Evolutionary conservation across 2,329 filamentous ascomycete species (phyloP).

Genomic region (Claviceps quebecensis): DNA sequence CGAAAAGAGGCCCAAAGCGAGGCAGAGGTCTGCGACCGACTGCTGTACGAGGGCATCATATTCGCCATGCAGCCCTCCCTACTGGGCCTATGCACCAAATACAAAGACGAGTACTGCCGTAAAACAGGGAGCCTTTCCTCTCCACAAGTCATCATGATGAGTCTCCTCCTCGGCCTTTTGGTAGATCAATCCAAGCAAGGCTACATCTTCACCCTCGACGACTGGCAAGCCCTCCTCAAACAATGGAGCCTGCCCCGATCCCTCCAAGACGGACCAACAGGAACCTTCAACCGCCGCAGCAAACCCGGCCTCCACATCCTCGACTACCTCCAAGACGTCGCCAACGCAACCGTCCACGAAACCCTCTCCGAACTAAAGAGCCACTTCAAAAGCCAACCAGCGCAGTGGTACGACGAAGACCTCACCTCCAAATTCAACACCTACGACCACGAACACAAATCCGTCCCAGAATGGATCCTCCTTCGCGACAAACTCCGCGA

Average conservation of each 20-base stretch:
- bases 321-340: not conserved
- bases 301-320: not conserved
- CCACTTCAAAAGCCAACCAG: not conserved
- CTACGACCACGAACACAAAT: not conserved
- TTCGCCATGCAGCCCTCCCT: conserved; percentile 44
- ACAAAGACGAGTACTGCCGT: conserved; percentile 51
- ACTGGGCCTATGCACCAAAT: conserved; percentile 50
- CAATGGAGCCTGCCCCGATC: conserved; percentile 6
- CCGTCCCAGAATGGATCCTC: conserved; percentile 16
- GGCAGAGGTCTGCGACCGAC: conserved; percentile 20
- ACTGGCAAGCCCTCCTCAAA: conserved; percentile 26
- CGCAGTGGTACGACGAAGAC: not conserved
- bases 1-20: not conserved
- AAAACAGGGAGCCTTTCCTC: conserved; percentile 35
- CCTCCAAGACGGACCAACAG: conserved; percentile 3
- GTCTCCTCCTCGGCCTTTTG: conserved; percentile 36
- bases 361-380: not conserved
- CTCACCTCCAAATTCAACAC: not conserved
- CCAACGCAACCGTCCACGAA: not conserved
- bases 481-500: conserved; percentile 3
- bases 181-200: conserved; percentile 47
- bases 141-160: conserved; percentile 31
- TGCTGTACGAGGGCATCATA: conserved; percentile 38
- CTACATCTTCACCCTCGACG: conserved; percentile 28
- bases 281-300: not conserved